Evolutionary conservation across 306 rosid species (phyloP).

Genomic region (Senna siamea): DNA sequence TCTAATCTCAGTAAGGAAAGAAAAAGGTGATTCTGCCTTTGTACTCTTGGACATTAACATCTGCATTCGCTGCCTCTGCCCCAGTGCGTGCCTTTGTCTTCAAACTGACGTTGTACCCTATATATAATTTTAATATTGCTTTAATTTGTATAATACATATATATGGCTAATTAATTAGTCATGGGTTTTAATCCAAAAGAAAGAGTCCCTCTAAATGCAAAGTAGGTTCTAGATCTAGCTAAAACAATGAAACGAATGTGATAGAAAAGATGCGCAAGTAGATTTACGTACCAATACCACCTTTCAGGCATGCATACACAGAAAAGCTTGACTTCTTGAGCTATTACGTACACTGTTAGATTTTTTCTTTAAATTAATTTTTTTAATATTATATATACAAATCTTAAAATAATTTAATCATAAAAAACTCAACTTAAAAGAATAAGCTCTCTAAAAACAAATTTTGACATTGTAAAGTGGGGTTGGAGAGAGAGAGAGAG

Average conservation of each 20-base stretch:
- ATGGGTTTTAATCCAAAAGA: constrained; percentile 30
- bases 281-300: not conserved
- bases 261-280: not conserved
- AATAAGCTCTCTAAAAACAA: no score
- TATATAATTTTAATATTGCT: no score
- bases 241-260: constrained; percentile 14
- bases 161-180: no score
- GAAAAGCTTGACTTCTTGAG: no score
- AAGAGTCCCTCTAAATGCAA: constrained; percentile 3
- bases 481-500: not conserved
- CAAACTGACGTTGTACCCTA: constrained; percentile 24
- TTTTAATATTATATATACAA: no score
- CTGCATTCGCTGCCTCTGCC: constrained; percentile 22
- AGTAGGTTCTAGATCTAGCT: constrained; percentile 1
- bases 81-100: not conserved
- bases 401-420: no score
- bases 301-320: not conserved
- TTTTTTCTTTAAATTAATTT: no score
- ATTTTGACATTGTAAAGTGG: no score
- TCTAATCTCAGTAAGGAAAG: constrained; percentile 30
- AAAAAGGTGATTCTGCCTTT: constrained; percentile 31
- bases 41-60: constrained; percentile 31
- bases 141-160: no score
- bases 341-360: no score
- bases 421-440: no score